These are phyloP conservation scores for Phytophthora foliorum DNA, from an alignment of 352 stramenopile species.

Conservation along the genomic window DNA sequence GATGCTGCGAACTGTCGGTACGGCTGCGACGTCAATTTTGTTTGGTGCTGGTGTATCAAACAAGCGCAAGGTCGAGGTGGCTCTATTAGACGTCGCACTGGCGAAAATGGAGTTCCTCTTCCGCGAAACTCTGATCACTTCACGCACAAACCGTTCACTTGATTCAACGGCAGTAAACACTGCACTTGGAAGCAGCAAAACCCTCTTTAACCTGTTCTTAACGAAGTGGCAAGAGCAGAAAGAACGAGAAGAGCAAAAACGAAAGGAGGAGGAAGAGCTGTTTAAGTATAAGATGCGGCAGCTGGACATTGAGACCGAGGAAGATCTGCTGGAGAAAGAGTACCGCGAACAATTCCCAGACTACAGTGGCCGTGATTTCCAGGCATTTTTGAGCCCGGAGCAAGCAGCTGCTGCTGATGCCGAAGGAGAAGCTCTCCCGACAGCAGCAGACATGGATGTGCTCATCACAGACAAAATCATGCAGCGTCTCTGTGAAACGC, in stretches of 20 bases:
- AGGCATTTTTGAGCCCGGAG: constrained; percentile 65
- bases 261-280: constrained; percentile 74
- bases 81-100: constrained; percentile 74
- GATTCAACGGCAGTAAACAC: constrained; percentile 39
- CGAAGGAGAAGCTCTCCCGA: constrained; percentile 15
- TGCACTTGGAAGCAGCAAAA: constrained; percentile 68
- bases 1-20: constrained; percentile 61
- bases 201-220: constrained; percentile 88
- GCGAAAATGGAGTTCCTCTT: constrained; percentile 80
- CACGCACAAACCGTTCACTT: constrained; percentile 30
- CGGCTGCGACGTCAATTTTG: constrained; percentile 49
- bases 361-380: constrained; percentile 81
- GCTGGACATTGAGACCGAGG: constrained; percentile 84
- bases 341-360: constrained; percentile 95
- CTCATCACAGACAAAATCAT: constrained; percentile 82
- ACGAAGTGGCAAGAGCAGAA: constrained; percentile 89
- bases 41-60: constrained; percentile 53
- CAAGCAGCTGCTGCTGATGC: constrained; percentile 34
- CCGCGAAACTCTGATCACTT: constrained; percentile 46
- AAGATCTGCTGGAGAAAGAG: constrained; percentile 87
- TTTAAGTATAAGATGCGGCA: constrained; percentile 91
- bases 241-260: constrained; percentile 77
- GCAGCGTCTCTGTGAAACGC: constrained; percentile 76
- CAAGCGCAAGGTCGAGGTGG: constrained; percentile 75
- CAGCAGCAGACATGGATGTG: constrained; percentile 45